These are phyloP conservation scores for sunflower (Helianthus annuus) DNA, from an alignment of 129 eudicot genomes.

Conservation along the genomic window HanXRQr2.0-SUNRISE NC_035435.2:150361000-150361499, in stretches of 20 bases:
- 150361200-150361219: neutral
- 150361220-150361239: constrained; percentile 15
- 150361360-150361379: too few relatives aligned
- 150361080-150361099: too few relatives aligned
- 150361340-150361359: too few relatives aligned
- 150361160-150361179: constrained; percentile 20
- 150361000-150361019: constrained; percentile 53
- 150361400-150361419: too few relatives aligned
- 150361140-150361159: constrained; percentile 25
- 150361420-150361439: constrained; percentile 22
- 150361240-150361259: constrained; percentile 23
- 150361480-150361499: too few relatives aligned
- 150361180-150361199: constrained; percentile 10
- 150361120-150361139: constrained; percentile 1
- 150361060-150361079: constrained; percentile 42
- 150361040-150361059: constrained; percentile 55
- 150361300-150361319: too few relatives aligned
- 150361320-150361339: too few relatives aligned
- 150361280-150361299: too few relatives aligned
- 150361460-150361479: too few relatives aligned
- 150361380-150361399: too few relatives aligned
- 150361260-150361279: too few relatives aligned
- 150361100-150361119: too few relatives aligned
- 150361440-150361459: neutral
- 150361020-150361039: constrained; percentile 68